phyloP scores from a whole-genome alignment of 805 yeast genomes.

The Ogataea henricii region DNA sequence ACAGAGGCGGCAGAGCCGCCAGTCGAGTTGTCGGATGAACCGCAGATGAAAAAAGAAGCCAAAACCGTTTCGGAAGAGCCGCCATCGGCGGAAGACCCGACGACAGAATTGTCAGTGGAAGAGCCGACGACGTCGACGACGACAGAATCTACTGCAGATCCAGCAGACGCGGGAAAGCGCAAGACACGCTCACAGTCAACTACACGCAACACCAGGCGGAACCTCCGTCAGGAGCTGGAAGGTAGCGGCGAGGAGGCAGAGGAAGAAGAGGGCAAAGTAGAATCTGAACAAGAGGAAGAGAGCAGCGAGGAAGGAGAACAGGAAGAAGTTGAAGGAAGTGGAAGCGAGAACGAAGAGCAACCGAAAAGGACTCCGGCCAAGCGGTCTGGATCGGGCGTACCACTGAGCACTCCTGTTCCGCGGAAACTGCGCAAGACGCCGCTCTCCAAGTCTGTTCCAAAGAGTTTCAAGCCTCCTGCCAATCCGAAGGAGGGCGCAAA shows the following conservation, averaged over 20 bases:
- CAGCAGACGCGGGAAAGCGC: constrained; percentile 6
- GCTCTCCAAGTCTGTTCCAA: constrained; percentile 15
- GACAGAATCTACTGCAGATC: too few relatives aligned
- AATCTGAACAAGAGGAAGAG: constrained; percentile 3
- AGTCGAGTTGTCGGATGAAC: background rate
- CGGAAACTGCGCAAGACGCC: constrained; percentile 24
- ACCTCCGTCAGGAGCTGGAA: background rate
- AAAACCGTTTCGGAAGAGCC: background rate
- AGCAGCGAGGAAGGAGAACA: constrained; percentile 7
- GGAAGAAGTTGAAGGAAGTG: constrained; percentile 3
- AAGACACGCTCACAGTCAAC: constrained; percentile 13
- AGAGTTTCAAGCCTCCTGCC: constrained; percentile 8
- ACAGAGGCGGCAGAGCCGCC: background rate
- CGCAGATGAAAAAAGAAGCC: too few relatives aligned
- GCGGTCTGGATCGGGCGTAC: constrained; percentile 6
- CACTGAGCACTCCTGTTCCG: constrained; percentile 16
- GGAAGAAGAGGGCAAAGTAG: constrained; percentile 3
- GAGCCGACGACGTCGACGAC: constrained; percentile 1
- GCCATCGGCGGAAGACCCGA: background rate
- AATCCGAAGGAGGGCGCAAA: constrained; percentile 16
- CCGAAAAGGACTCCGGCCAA: constrained; percentile 17
- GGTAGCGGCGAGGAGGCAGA: background rate
- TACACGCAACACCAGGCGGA: background rate
- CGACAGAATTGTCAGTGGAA: too few relatives aligned
- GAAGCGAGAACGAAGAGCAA: constrained; percentile 1